Evolutionary conservation across 2,329 filamentous ascomycete genomes (phyloP).

Genomic region (Berkeleyomyces rouxiae): DNA sequence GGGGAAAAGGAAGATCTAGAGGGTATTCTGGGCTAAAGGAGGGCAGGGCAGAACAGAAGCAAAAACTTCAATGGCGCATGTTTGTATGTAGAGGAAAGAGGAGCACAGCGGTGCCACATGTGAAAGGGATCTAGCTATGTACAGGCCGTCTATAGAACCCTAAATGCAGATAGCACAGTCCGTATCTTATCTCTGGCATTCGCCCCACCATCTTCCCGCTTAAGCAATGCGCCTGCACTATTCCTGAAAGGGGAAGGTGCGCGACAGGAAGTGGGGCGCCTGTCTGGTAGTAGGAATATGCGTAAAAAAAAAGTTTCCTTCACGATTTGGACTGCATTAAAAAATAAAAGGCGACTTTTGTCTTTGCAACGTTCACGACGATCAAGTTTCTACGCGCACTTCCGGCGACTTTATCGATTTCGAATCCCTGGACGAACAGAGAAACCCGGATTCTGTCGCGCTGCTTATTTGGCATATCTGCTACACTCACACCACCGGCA

Average conservation of each 20-base stretch:
- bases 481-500: too few species aligned
- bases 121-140: not conserved
- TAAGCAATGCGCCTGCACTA: not conserved
- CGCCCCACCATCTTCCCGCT: not conserved
- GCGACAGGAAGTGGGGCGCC: slow-evolving; percentile 1
- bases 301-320: slow-evolving; percentile 2
- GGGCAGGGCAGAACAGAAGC: not conserved
- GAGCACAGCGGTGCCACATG: too few species aligned
- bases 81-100: too few species aligned
- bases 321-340: not conserved
- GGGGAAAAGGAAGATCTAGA: slow-evolving; percentile 28
- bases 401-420: not conserved
- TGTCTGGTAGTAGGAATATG: not conserved
- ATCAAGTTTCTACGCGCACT: not conserved
- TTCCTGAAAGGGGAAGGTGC: not conserved
- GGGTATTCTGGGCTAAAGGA: slow-evolving; percentile 4
- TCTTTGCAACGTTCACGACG: not conserved
- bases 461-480: not conserved
- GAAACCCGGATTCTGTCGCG: not conserved
- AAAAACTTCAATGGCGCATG: too few species aligned
- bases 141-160: not conserved
- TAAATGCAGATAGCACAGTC: not conserved
- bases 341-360: not conserved
- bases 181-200: not conserved
- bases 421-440: not conserved